phyloP scores from a whole-genome alignment of 2,329 filamentous ascomycete genomes.

The Pseudonectria foliicola region DNA sequence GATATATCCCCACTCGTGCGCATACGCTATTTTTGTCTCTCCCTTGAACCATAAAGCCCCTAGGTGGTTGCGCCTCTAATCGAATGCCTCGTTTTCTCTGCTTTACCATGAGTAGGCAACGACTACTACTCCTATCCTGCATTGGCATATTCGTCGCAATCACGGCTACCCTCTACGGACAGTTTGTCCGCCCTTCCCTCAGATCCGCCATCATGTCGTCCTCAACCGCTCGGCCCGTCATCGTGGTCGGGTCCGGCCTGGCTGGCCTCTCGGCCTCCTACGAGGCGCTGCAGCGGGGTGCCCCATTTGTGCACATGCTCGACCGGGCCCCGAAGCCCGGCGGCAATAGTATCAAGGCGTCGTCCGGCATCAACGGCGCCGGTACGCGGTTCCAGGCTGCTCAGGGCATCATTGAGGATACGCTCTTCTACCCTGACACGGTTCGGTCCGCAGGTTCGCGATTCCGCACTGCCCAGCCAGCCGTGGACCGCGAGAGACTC shows the following conservation, averaged over 20 bases:
- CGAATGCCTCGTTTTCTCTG: constrained; percentile 23
- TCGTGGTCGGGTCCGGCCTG: constrained; percentile 59
- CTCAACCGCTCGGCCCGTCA: constrained; percentile 30
- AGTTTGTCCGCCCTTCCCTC: constrained; percentile 14
- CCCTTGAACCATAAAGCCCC: too few species aligned
- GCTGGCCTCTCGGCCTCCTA: constrained; percentile 55
- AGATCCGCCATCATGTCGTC: constrained; percentile 14
- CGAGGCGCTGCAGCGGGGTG: constrained; percentile 44
- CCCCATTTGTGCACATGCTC: constrained; percentile 46
- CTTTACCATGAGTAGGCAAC: constrained; percentile 22
- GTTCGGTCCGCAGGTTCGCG: constrained; percentile 46
- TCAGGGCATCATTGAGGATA: constrained; percentile 26
- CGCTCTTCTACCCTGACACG: constrained; percentile 48
- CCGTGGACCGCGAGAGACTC: constrained; percentile 34
- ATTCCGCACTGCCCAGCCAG: constrained; percentile 19
- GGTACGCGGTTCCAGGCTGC: constrained; percentile 48
- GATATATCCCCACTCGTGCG: too few species aligned
- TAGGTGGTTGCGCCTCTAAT: too few species aligned
- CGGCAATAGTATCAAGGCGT: constrained; percentile 61
- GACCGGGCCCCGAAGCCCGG: constrained; percentile 54
- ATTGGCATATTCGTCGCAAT: constrained; percentile 21
- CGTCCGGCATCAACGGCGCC: constrained; percentile 58
- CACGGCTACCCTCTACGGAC: constrained; percentile 24
- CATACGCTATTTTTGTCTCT: too few species aligned
- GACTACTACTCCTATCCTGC: constrained; percentile 20